Conservation (phyloP, 1,139 yeast species). For the Magnusiomyces suaveolens region DNA sequence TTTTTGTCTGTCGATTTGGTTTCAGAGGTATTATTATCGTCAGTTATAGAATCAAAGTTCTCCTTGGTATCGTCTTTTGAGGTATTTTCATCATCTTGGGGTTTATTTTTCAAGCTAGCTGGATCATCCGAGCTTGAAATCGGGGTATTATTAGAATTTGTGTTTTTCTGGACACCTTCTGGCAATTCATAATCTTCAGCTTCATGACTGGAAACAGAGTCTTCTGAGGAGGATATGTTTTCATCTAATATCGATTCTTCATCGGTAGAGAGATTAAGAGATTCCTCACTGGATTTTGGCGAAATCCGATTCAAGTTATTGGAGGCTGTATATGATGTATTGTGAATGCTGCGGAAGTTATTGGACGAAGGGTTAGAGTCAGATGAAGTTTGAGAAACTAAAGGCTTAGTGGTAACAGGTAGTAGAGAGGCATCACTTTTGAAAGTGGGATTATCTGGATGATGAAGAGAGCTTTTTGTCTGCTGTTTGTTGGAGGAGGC, state of each 20-base stretch:
- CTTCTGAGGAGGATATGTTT: conserved; percentile 12
- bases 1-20: conserved; percentile 28
- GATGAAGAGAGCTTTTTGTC: conserved; percentile 15
- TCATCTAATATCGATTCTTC: conserved; percentile 13
- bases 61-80: too few relatives aligned
- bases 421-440: conserved; percentile 6
- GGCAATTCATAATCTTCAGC: not conserved
- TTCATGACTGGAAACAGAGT: conserved; percentile 8
- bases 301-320: conserved; percentile 10
- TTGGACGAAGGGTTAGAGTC: not conserved
- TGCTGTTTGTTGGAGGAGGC: conserved; percentile 4
- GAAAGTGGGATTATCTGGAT: conserved; percentile 15
- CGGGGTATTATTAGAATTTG: conserved; percentile 4
- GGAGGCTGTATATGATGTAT: conserved; percentile 8
- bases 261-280: conserved; percentile 11
- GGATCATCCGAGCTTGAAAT: conserved; percentile 1
- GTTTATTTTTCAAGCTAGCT: not conserved
- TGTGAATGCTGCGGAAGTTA: conserved; percentile 10
- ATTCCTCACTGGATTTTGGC: conserved; percentile 12
- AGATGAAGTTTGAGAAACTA: not conserved
- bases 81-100: conserved; percentile 4
- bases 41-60: too few relatives aligned
- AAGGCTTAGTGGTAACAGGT: not conserved
- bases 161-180: not conserved
- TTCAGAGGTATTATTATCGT: too few relatives aligned